These are phyloP conservation scores for Linaria vulgaris DNA, from an alignment of 257 asterid genomes.

Conservation along the genomic window DNA sequence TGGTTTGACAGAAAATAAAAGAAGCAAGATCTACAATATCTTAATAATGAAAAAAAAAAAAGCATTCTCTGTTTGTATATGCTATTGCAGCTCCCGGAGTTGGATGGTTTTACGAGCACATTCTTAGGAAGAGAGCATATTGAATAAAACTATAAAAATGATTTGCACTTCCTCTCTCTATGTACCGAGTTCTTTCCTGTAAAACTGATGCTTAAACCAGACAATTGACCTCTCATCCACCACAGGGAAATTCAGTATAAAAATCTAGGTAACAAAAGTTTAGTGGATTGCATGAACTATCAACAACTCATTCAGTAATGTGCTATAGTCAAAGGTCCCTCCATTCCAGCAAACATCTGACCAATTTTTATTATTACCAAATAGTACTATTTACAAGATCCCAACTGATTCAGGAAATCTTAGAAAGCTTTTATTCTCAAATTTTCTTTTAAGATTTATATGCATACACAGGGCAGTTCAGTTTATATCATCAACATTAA, in stretches of 20 bases:
- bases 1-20: slow-evolving; percentile 10
- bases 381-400: background rate
- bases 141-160: slow-evolving; percentile 16
- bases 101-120: slow-evolving; percentile 5
- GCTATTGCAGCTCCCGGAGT: slow-evolving; percentile 6
- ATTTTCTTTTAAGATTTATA: background rate
- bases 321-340: background rate
- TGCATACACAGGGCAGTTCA: no score
- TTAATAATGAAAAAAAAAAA: slow-evolving; percentile 10
- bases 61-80: slow-evolving; percentile 14
- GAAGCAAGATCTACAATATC: slow-evolving; percentile 12
- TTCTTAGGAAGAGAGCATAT: background rate
- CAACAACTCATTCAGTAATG: background rate
- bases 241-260: background rate
- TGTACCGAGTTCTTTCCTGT: slow-evolving; percentile 1
- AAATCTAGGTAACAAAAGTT: background rate
- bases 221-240: background rate
- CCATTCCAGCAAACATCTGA: background rate
- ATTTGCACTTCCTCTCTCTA: background rate
- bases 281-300: background rate
- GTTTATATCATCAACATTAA: no score
- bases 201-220: slow-evolving; percentile 6
- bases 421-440: background rate
- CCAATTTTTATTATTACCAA: background rate
- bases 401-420: no score